Evolutionary conservation across 129 eudicot species (phyloP), one percentile per base, ranked within the genome.

Genomic region (Saposhnikovia divaricata): DNA sequence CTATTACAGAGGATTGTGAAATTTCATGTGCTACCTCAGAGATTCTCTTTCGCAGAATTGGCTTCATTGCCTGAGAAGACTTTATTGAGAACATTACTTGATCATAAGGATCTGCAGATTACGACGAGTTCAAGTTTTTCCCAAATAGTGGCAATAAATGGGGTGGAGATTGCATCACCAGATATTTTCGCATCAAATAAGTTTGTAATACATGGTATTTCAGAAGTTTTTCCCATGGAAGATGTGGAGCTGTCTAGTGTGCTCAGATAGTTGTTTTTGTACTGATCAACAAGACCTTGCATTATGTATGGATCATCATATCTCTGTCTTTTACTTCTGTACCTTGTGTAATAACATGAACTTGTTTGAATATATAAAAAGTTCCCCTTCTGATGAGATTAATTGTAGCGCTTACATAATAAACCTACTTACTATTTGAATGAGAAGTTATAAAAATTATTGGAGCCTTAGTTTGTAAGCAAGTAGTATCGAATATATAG

Each of bases 141-240:
- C 13, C 57, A 69, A 19, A 77, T 55, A 13, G 28, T 92, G 81
- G 84, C 78, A 23, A 76, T 92, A 15, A 81, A 85, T 78, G 89
- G 92, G 37, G 92, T 89, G 75, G 81, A 83, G 79, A 81, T 92
- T 66, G 84, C 83, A 6, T 80, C 83, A 15, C 91, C 91, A 0
- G 95, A 92, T 85, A 71, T 84, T 80, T 85, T 82, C 34, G 40
- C 76, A 25, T 85, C 90, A 7, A 72, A 80, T 78, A 80, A 76
- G 39, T 85, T 89, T 21, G 80, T 82, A 61, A 84, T 91, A 12
- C 94, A 91, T 78, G 94, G 92, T 47, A 86, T 89, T 57, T 88
- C 89, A 57, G 63, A 89, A 76, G 86, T 85, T 79, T 86, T 91
- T 75, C 81, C 80, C 51, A 78, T 75, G 82, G 88, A 80, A 18